A percentile compares a stretch with the other conserved stretches of the same genome.
Conservation (phyloP, 164 flowering plant genomes). For the Macadamia tetraphylla region DNA sequence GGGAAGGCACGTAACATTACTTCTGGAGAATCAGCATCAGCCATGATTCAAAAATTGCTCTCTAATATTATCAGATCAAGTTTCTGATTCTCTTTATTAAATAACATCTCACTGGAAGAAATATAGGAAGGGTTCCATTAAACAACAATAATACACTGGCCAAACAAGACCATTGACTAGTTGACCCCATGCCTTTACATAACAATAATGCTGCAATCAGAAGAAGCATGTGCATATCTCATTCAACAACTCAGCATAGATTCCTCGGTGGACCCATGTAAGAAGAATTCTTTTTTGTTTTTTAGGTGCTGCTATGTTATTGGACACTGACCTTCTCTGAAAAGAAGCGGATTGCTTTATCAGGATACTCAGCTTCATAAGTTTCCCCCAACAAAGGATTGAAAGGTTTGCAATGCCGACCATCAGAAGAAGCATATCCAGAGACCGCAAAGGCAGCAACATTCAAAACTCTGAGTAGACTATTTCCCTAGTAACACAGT, state of each 20-base stretch:
- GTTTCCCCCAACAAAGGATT: conserved; percentile 97
- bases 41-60: no score
- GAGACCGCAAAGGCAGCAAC: conserved; percentile 98
- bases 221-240: not conserved
- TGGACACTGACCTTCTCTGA: conserved; percentile 76
- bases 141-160: not conserved
- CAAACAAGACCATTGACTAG: not conserved
- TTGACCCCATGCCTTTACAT: not conserved
- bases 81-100: no score
- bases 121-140: not conserved
- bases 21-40: no score
- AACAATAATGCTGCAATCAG: not conserved
- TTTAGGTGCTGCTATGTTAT: not conserved
- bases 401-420: conserved; percentile 92
- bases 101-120: no score
- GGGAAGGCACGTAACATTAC: no score
- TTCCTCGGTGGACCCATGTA: no score
- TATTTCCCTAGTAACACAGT: conserved; percentile 58
- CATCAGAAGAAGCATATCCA: conserved; percentile 91
- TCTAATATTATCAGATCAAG: no score
- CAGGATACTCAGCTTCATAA: conserved; percentile 96
- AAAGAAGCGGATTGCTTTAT: conserved; percentile 87
- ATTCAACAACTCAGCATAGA: not conserved
- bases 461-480: conserved; percentile 63
- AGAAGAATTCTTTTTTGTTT: no score